Base-by-base conservation (phyloP, 345 rosid species). In the Nasturtium officinale region DNA sequence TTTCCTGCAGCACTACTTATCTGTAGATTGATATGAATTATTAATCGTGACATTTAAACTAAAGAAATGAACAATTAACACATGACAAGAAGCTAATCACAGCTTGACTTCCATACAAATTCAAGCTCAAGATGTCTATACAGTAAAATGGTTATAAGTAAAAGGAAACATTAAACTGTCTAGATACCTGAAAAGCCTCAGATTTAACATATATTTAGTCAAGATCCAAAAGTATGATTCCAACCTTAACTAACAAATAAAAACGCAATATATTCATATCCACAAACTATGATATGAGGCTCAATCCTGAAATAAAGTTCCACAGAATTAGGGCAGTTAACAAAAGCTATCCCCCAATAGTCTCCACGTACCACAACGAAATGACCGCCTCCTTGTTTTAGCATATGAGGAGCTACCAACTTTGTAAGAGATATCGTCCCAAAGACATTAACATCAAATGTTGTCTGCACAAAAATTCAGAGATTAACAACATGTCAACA, bases 1-100 rank as follows among this genome's bases (percentile, higher is more conserved):
- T 94, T 94, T 57, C 97, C 98, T 32, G 98, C 98, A 28, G 97
- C 98, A 84, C 98, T 89, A 82, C 98, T 94, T 85, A 94, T 87
- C 98, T 91, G 83, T 11, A 15, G 37, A 55, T 38, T 56, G 73
- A 25, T 33, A 32, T 54, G 72, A 64, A 45, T 29, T 52, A 54
- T 5, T 38, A 58, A 50, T 38, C 28, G 38, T 67, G 67, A 57
- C n/a, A 48, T 29, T 57, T 48, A 58, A 15, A 37, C 47, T 4
- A 25, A 46, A 11, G 30, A 74, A 56, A 17, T 50, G 26, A 51
- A 60, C 25, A 62, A 29, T 6, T 5, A 9, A 50, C 59, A 21
- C 48, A 48, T 66, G 23, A 64, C 8, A 64, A 63, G 7, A 62
- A 42, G 18, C 37, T 29, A 30, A 32, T 7, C 18, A 48, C 20